Percentiles rank a stretch among this genome's conserved stretches.
These are phyloP conservation scores for Fusarium musae DNA, from an alignment of 2,329 filamentous ascomycete species.

Conservation along the genomic window DNA sequence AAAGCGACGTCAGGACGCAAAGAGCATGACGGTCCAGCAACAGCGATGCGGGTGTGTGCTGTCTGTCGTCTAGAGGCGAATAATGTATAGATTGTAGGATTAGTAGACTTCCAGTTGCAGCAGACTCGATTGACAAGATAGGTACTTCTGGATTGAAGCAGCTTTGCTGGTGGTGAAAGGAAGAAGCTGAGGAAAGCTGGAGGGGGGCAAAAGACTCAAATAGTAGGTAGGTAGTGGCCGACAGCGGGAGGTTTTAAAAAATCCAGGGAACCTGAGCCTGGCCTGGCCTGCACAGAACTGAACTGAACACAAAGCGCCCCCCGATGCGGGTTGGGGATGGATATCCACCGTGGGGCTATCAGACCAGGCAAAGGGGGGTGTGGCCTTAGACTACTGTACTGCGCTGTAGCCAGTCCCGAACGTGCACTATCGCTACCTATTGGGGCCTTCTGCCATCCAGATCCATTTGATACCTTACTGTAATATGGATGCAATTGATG, in stretches of 20 bases:
- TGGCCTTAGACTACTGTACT: conserved; percentile 12
- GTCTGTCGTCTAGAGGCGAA: background rate
- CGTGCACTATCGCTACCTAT: background rate
- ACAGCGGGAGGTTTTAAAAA: conserved; percentile 45
- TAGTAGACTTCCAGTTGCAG: background rate
- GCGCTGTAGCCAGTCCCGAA: background rate
- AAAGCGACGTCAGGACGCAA: conserved; percentile 37
- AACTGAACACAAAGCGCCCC: conserved; percentile 14
- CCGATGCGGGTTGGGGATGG: conserved; percentile 41
- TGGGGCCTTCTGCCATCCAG: background rate
- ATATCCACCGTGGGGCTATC: conserved; percentile 25
- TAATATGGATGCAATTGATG: too few species aligned
- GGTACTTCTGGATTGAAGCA: conserved; percentile 12
- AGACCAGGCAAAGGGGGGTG: conserved; percentile 18
- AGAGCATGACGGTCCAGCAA: conserved; percentile 39
- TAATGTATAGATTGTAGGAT: background rate
- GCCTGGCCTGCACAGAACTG: background rate
- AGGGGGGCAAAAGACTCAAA: conserved; percentile 39
- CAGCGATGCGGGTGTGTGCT: conserved; percentile 9
- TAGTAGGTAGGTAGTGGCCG: conserved; percentile 33
- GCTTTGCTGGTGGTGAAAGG: background rate
- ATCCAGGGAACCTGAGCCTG: conserved; percentile 15
- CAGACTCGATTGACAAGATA: conserved; percentile 43
- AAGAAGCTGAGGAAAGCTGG: conserved; percentile 22
- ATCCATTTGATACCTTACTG: background rate